Base-by-base conservation (phyloP, 768 basidiomycete genomes). In the Grammothele lineata region DNA sequence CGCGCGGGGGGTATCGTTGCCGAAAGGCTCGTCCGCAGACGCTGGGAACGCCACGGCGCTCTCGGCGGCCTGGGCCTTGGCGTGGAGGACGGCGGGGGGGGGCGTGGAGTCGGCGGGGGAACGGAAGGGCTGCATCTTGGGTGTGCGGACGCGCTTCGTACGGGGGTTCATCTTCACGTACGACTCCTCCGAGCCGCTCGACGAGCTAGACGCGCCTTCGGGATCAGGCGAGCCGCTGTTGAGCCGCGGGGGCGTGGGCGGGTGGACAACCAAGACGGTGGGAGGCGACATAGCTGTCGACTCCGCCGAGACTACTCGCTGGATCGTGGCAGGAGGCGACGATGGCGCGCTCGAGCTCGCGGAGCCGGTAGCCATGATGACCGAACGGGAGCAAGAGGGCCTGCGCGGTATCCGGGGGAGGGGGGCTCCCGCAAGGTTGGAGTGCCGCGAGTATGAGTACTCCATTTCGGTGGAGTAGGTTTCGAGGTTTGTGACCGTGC, bases 401-500 rank as follows among this genome's bases (percentile, higher is more conserved):
- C 83, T 70, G 43, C 82, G 76, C 30, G 86, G 81, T 43, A 86
- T 71, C 41, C 76, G 68, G 14, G 84, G 83, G n/a, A 85, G 74
- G 45, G 83, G 75, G 7, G 69, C 68, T 2, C 77, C 74, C 25
- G 85, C 80, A 24, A 71, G 64, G 62, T 82, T 86, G 34, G 78
- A 66, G 48, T 62, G 56, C 46, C 59, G 58, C 34, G 58, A 57
- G 57, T 54, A 57, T 34, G 50, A 54, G 57, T 44, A 49, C 35
- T 56, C 50, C 51, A 63, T 53, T 39, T 33, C 48, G 48, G 49
- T 33, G 34, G 46, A 25, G 43, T 48, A 52, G 27, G 50, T 37
- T 35, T 44, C 43, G 36, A 42, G 27, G 46, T 47, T 40, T 27
- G 48, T 33, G 27, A 48, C 47, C 19, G 51, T 53, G 35, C 42